Percentiles rank a stretch among this genome's conserved stretches.
Evolutionary conservation across 2,329 filamentous ascomycete species (phyloP).

Genomic region (Fusarium ramigenum): DNA sequence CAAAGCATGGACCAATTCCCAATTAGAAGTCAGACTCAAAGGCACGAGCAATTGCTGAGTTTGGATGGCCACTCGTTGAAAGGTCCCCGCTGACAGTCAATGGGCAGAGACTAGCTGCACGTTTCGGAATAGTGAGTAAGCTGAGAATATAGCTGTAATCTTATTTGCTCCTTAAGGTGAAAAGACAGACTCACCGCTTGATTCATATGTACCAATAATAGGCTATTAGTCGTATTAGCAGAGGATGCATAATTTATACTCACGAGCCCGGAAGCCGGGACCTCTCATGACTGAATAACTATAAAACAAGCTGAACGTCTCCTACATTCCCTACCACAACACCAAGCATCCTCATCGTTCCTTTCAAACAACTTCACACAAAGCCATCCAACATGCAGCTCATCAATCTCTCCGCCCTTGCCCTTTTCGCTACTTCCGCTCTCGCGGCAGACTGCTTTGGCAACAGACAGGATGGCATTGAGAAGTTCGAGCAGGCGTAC

Average conservation of each 20-base stretch:
- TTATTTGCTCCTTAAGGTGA: accelerated
- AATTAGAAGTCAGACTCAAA: background rate
- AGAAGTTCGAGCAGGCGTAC: background rate
- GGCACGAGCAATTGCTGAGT: background rate
- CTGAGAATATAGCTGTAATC: no score
- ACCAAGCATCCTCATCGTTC: background rate
- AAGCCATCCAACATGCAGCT: background rate
- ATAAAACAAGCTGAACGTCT: accelerated
- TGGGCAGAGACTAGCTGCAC: background rate
- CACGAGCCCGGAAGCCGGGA: no score
- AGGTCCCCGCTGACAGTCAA: background rate
- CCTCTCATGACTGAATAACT: accelerated
- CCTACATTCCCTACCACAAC: accelerated
- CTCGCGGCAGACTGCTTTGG: background rate
- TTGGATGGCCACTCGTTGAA: accelerated
- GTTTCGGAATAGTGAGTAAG: background rate
- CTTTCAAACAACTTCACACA: no score
- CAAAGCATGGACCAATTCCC: background rate
- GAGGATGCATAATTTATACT: no score
- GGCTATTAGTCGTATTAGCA: no score
- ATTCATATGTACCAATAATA: no score
- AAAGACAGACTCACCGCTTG: no score
- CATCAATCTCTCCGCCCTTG: background rate
- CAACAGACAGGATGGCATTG: background rate
- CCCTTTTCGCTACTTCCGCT: background rate